Percentiles rank a stretch among this genome's conserved stretches.
These are phyloP conservation scores for Kluyveromyces sp. DNA, from an alignment of 1,139 yeast genomes.

Conservation along the genomic window DNA sequence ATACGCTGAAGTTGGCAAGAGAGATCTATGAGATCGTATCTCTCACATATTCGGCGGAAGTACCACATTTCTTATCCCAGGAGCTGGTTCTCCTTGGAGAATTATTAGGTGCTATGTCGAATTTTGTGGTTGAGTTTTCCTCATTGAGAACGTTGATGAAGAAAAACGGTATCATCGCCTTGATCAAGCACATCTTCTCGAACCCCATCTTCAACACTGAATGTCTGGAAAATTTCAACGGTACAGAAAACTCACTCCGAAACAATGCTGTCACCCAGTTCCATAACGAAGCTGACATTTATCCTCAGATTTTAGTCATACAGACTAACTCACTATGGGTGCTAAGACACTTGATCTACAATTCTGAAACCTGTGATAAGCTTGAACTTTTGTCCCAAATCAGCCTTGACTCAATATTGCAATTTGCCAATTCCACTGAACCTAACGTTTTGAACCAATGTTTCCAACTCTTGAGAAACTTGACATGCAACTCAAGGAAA, in stretches of 20 bases:
- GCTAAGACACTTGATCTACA: constrained; percentile 47
- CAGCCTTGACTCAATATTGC: constrained; percentile 45
- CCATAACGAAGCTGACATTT: constrained; percentile 11
- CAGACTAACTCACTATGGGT: constrained; percentile 50
- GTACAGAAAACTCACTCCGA: background rate
- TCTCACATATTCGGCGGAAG: constrained; percentile 1
- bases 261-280: constrained; percentile 3
- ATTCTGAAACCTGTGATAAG: constrained; percentile 36
- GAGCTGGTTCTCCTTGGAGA: constrained; percentile 43
- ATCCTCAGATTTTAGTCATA: constrained; percentile 24
- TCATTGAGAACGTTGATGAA: constrained; percentile 57
- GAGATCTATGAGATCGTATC: constrained; percentile 25
- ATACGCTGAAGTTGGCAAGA: constrained; percentile 39
- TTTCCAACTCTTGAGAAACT: constrained; percentile 67
- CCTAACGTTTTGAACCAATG: constrained; percentile 57
- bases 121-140: constrained; percentile 73
- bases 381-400: constrained; percentile 38
- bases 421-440: constrained; percentile 42
- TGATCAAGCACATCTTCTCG: constrained; percentile 36
- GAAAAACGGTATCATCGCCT: constrained; percentile 47
- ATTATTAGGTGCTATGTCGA: constrained; percentile 65
- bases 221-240: constrained; percentile 9
- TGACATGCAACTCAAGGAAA: constrained; percentile 58
- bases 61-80: constrained; percentile 20
- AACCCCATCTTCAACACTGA: constrained; percentile 32